Conservation (phyloP, 495 filamentous ascomycete genomes). For the Clavariopsis aquatica region DNA sequence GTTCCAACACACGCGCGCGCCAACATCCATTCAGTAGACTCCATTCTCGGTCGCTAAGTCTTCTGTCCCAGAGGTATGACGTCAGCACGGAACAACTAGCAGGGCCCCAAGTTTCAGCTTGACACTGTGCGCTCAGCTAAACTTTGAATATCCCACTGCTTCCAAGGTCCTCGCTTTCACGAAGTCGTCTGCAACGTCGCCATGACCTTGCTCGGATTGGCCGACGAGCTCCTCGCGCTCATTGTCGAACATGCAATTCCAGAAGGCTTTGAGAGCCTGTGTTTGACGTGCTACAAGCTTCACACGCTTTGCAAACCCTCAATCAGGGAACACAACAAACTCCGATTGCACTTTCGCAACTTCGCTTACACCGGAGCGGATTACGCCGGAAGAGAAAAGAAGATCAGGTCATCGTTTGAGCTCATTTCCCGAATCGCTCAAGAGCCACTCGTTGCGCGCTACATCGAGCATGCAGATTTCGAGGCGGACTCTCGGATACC, state of each 20-base stretch:
- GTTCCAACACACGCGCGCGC: slow-evolving; percentile 10
- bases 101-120: slow-evolving; percentile 26
- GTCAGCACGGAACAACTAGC: slow-evolving; percentile 8
- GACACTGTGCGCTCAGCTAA: slow-evolving; percentile 19
- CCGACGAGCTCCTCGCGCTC: slow-evolving; percentile 25
- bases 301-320: slow-evolving; percentile 27
- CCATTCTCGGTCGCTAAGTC: slow-evolving; percentile 17
- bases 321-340: slow-evolving; percentile 19
- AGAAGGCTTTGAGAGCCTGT: slow-evolving; percentile 26
- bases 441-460: slow-evolving; percentile 25
- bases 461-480: slow-evolving; percentile 27
- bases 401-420: slow-evolving; percentile 22
- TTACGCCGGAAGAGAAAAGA: too few species aligned
- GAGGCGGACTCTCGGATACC: slow-evolving; percentile 22
- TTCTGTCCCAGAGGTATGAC: slow-evolving; percentile 16
- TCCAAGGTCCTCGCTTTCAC: slow-evolving; percentile 20
- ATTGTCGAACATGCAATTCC: slow-evolving; percentile 27
- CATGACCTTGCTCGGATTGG: slow-evolving; percentile 24
- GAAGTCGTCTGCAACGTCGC: slow-evolving; percentile 27
- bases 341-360: slow-evolving; percentile 24
- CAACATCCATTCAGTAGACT: slow-evolving; percentile 19
- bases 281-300: slow-evolving; percentile 21
- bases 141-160: slow-evolving; percentile 24
- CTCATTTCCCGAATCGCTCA: slow-evolving; percentile 26
- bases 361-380: slow-evolving; percentile 16